Evolutionary conservation across 1,139 yeast species (phyloP).

Genomic region (Scheffersomyces titani): DNA sequence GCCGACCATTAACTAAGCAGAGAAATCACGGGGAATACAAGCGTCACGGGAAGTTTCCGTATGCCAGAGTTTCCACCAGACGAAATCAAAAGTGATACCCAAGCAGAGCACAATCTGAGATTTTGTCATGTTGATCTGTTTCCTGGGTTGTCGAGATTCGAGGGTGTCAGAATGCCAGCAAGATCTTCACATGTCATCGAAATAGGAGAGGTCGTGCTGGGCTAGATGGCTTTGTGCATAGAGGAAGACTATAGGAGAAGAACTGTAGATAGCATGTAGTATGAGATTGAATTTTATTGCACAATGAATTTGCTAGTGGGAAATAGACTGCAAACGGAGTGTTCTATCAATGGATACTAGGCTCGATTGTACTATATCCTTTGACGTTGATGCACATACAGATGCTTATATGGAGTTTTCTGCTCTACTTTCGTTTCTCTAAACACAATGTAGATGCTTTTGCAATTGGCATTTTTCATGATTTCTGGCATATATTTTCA

Average conservation of each 20-base stretch:
- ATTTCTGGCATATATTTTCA: neutral
- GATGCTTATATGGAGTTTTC: neutral
- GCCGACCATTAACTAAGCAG: neutral
- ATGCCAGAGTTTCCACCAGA: neutral
- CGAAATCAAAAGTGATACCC: neutral
- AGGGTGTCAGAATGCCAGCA: neutral
- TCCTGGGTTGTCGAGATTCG: neutral
- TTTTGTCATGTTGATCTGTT: neutral
- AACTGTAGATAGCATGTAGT: neutral
- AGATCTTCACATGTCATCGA: neutral
- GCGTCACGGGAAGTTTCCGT: neutral
- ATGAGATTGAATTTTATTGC: neutral
- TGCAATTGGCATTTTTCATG: too few species aligned
- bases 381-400: neutral
- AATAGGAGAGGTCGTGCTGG: neutral
- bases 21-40: neutral
- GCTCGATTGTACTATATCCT: neutral
- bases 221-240: neutral
- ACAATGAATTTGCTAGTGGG: neutral
- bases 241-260: neutral
- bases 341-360: neutral
- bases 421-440: neutral
- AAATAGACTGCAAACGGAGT: neutral
- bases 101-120: neutral
- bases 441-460: too few species aligned